These are phyloP conservation scores for Blepharisma japonicum DNA, from an alignment of 73 alveolate genomes.

Conservation along the genomic window DNA sequence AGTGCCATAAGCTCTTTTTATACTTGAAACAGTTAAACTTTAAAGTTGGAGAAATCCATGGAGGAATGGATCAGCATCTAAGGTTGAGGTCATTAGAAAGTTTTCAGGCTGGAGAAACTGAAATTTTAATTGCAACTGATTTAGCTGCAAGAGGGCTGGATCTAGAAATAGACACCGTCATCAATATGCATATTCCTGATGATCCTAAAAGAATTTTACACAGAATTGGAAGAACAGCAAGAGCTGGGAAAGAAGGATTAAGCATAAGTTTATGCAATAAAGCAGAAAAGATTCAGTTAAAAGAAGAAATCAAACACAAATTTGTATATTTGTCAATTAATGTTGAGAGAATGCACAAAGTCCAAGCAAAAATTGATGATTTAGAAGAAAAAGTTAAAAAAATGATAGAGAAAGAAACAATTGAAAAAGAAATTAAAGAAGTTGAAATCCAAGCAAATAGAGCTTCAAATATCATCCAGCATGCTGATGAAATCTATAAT, in stretches of 20 bases:
- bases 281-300: conserved; percentile 78
- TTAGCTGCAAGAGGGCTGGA: conserved; percentile 99
- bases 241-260: conserved; percentile 95
- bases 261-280: conserved; percentile 94
- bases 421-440: conserved; percentile 76
- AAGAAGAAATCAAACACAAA: conserved; percentile 48
- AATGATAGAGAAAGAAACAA: conserved; percentile 66
- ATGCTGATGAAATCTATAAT: conserved; percentile 81
- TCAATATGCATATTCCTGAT: conserved; percentile 94
- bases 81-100: conserved; percentile 82
- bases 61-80: conserved; percentile 78
- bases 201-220: conserved; percentile 94
- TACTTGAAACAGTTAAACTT: conserved; percentile 73
- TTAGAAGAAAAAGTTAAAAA: conserved; percentile 69
- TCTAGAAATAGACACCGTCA: conserved; percentile 88
- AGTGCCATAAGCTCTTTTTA: conserved; percentile 83
- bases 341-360: conserved; percentile 32
- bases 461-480: conserved; percentile 82
- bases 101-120: conserved; percentile 87
- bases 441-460: conserved; percentile 83
- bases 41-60: conserved; percentile 86
- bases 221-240: conserved; percentile 99
- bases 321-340: conserved; percentile 33
- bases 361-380: conserved; percentile 30
- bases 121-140: conserved; percentile 96